These are phyloP conservation scores for Candida alai DNA, from an alignment of 805 yeast species.

Conservation along the genomic window DNA sequence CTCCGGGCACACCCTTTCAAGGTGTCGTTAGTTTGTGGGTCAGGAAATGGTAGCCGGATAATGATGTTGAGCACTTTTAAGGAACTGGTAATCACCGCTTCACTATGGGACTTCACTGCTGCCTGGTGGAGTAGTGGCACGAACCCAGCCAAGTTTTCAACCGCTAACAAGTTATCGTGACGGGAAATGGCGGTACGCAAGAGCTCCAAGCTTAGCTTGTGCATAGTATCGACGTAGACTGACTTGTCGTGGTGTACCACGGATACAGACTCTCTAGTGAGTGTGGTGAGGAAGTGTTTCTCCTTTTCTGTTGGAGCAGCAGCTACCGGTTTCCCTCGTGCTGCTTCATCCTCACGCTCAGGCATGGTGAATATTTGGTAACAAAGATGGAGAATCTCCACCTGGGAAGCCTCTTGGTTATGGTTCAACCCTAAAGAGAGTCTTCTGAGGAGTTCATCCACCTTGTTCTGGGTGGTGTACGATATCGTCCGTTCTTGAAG, in stretches of 20 bases:
- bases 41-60: constrained; percentile 59
- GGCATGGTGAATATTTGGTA: constrained; percentile 47
- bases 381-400: constrained; percentile 64
- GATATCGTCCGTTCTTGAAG: constrained; percentile 63
- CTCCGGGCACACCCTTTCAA: constrained; percentile 61
- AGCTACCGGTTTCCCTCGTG: constrained; percentile 8
- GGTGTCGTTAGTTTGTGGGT: constrained; percentile 43
- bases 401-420: constrained; percentile 55
- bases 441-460: constrained; percentile 75
- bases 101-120: constrained; percentile 57
- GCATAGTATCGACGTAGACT: constrained; percentile 57
- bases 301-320: constrained; percentile 21
- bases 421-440: constrained; percentile 74
- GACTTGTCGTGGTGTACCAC: constrained; percentile 51
- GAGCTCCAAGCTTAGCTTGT: constrained; percentile 72
- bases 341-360: constrained; percentile 7
- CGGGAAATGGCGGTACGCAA: constrained; percentile 67
- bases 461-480: constrained; percentile 63
- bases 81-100: constrained; percentile 68
- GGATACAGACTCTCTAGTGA: constrained; percentile 54
- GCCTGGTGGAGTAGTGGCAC: constrained; percentile 66
- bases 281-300: constrained; percentile 70
- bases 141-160: constrained; percentile 63
- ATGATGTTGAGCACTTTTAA: constrained; percentile 59
- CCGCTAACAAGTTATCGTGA: constrained; percentile 56